A percentile compares a stretch with the other conserved stretches of the same genome.
Conservation (phyloP, 495 filamentous ascomycete species). For the Aspergillus baeticus region DNA sequence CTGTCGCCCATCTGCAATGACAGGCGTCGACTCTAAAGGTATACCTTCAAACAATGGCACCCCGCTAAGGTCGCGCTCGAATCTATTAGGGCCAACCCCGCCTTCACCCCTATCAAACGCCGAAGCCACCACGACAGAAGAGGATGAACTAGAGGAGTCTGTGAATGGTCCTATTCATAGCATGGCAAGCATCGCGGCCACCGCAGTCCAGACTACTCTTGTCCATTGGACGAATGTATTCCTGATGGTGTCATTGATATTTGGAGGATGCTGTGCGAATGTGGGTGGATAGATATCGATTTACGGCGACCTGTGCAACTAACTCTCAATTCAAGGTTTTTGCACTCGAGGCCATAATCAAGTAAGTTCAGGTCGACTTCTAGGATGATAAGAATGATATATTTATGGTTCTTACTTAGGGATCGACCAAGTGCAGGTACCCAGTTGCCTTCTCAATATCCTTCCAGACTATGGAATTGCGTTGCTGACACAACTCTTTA, state of each 20-base stretch:
- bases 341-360: conserved; percentile 92
- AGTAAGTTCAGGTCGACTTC: conserved; percentile 52
- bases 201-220: conserved; percentile 50
- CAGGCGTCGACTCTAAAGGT: no score
- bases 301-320: conserved; percentile 20
- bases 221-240: conserved; percentile 66
- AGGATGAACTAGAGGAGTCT: background rate
- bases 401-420: conserved; percentile 33
- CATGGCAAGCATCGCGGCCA: conserved; percentile 28
- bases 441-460: no score
- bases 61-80: background rate
- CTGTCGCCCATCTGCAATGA: background rate
- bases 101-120: background rate
- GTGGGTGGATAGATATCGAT: conserved; percentile 48
- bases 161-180: conserved; percentile 25
- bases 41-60: background rate
- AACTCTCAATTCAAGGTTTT: conserved; percentile 62
- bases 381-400: conserved; percentile 48
- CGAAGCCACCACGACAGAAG: background rate
- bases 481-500: conserved; percentile 4
- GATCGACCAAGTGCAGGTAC: conserved; percentile 39
- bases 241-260: conserved; percentile 83
- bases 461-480: no score
- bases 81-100: background rate
- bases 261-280: conserved; percentile 97